These are phyloP conservation scores for Plasmodium inui DNA, from an alignment of 169 alveolate genomes.

Conservation along the genomic window DNA sequence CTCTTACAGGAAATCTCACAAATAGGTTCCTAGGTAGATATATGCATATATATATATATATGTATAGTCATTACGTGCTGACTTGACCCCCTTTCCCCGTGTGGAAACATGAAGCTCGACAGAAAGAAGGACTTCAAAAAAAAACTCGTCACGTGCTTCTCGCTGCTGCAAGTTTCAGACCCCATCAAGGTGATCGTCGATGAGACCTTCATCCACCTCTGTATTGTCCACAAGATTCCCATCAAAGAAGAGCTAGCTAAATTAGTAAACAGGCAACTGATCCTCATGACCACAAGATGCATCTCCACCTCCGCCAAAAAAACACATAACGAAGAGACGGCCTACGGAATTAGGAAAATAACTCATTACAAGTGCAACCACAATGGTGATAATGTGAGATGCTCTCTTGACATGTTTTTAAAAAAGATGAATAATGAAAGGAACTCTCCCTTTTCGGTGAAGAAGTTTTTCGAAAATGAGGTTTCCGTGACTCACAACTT, in stretches of 20 bases:
- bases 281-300: constrained; percentile 67
- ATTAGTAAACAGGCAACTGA: constrained; percentile 43
- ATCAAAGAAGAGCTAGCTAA: constrained; percentile 53
- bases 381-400: constrained; percentile 7
- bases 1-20: neutral
- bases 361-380: constrained; percentile 68
- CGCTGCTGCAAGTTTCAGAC: constrained; percentile 50
- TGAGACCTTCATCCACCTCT: constrained; percentile 43
- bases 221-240: constrained; percentile 54
- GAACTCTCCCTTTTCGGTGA: neutral
- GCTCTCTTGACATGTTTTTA: constrained; percentile 2
- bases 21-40: neutral
- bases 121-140: constrained; percentile 73
- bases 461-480: constrained; percentile 44
- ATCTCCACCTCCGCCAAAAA: constrained; percentile 21
- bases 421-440: constrained; percentile 28
- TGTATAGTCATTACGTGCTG: no score
- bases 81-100: neutral
- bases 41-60: neutral
- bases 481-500: constrained; percentile 39
- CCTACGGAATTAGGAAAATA: constrained; percentile 47
- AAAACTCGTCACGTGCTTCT: constrained; percentile 6
- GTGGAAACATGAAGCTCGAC: constrained; percentile 39
- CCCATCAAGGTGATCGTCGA: constrained; percentile 66
- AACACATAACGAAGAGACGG: constrained; percentile 34